phyloP scores from a whole-genome alignment of 176 grass and related monocot genomes.

The Oropetium thomaeum region DNA sequence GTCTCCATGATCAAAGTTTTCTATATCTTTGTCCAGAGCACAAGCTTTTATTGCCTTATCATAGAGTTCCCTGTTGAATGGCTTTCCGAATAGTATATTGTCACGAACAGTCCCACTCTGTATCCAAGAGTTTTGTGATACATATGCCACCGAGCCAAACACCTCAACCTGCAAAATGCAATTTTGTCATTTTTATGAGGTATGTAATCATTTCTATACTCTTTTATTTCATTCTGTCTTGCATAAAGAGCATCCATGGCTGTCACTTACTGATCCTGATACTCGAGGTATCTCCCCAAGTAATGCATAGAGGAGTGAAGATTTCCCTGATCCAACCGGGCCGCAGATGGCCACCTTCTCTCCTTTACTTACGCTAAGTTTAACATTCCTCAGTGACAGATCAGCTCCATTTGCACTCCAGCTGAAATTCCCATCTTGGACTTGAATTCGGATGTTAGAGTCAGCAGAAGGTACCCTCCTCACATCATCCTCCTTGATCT shows the following conservation, averaged over 20 bases:
- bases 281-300: conserved; percentile 83
- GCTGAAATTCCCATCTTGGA: conserved; percentile 55
- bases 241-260: neutral
- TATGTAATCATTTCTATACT: neutral
- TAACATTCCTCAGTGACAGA: conserved; percentile 55
- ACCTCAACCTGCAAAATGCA: conserved; percentile 61
- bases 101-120: conserved; percentile 84
- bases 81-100: conserved; percentile 89
- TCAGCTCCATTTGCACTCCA: conserved; percentile 49
- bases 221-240: neutral
- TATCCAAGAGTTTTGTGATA: conserved; percentile 92
- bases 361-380: conserved; percentile 47
- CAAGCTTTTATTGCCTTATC: conserved; percentile 61
- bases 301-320: conserved; percentile 70
- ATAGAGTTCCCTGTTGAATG: conserved; percentile 57
- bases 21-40: conserved; percentile 86
- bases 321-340: conserved; percentile 85
- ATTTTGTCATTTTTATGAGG: neutral
- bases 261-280: conserved; percentile 69
- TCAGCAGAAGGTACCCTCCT: conserved; percentile 34
- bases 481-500: conserved; percentile 66
- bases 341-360: conserved; percentile 83
- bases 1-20: conserved; percentile 80
- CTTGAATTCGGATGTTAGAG: conserved; percentile 35
- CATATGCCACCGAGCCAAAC: conserved; percentile 74